A percentile compares a stretch with the other conserved stretches of the same genome.
phyloP scores from a whole-genome alignment of 352 stramenopile species.

The Globisporangium carolinianum region DNA sequence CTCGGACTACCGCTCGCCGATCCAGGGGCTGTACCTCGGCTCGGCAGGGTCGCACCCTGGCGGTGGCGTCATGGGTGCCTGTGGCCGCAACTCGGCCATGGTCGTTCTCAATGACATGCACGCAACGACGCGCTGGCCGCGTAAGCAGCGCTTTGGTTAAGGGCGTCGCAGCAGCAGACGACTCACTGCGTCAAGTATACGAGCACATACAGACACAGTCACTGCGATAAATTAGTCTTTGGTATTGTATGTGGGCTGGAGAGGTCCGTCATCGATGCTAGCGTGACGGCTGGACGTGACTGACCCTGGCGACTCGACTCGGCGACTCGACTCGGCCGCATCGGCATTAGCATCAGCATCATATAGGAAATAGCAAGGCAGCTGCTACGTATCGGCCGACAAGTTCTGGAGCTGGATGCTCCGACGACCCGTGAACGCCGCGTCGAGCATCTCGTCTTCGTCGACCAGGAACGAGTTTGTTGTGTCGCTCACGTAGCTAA shows the following conservation, averaged over 20 bases:
- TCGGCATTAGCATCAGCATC: no score
- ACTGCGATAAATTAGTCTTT: conserved; percentile 11
- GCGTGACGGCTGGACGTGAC: neutral
- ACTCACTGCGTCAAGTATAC: neutral
- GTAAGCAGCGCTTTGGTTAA: conserved; percentile 5
- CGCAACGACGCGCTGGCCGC: neutral
- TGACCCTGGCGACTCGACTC: no score
- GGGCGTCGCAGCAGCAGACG: no score
- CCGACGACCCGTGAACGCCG: conserved; percentile 71
- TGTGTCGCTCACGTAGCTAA: conserved; percentile 86
- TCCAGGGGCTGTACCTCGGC: conserved; percentile 81
- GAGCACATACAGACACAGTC: neutral
- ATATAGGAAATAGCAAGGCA: neutral
- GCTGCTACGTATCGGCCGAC: conserved; percentile 50
- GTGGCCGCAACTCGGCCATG: conserved; percentile 77
- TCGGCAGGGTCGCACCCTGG: conserved; percentile 83
- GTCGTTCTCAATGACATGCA: conserved; percentile 65
- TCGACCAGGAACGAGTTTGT: conserved; percentile 86
- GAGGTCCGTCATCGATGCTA: conserved; percentile 14
- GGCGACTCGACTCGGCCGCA: no score
- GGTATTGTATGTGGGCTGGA: neutral
- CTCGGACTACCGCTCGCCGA: conserved; percentile 76
- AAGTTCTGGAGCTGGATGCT: conserved; percentile 82
- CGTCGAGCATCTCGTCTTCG: conserved; percentile 85
- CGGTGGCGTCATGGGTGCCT: conserved; percentile 89